Evolutionary conservation across 2,329 filamentous ascomycete genomes (phyloP), one percentile per base, ranked within the genome.

Genomic region (Fusarium tuaranense): DNA sequence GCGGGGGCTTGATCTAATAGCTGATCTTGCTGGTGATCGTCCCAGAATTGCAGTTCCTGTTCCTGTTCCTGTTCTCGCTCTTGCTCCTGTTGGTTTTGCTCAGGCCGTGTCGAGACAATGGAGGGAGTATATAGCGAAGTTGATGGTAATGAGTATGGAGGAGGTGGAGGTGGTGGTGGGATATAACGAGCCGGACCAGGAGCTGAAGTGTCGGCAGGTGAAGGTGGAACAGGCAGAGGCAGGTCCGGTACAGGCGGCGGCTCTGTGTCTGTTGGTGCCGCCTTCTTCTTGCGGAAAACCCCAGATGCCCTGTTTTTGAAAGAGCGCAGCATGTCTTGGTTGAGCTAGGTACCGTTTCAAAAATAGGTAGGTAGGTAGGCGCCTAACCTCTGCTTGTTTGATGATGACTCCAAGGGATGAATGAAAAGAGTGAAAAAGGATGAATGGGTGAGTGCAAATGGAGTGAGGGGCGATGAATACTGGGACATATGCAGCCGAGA

Each of bases 311-410:
- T 79, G 55, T 74, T 76, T 63, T 71, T 77, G 22, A 76, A 57
- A 55, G 74, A 75, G 59, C 72, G 72, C 39, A 82, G 73, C 80
- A 82, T 80, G 38, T 69, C 69, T 48, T 44, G 63, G 18, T 18
- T 39, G 53, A 34, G 34, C 20, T n/a, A 34, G 34, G 14, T n/a
- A 27, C 48, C 27, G 18, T 32, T 55, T 32, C 27, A 55, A 20
- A 32, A 34, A 32, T 32, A 32, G 25, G 25, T 27, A 27, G 27
- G 27, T 30, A 8, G 7, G 27, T 53, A 30, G 48, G 48, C 27
- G 30, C 25, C 25, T 38, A 38, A 10, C 9, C 32, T 58, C 55
- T n/a, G 9, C 16, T 53, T 53, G 48, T 53, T 53, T 30, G 25
- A 30, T 12, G 27, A 55, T 53, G 48, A 14, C 32, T 7, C 30